phyloP scores from a whole-genome alignment of 2,329 filamentous ascomycete species.

The Trichoderma endophyticum region DNA sequence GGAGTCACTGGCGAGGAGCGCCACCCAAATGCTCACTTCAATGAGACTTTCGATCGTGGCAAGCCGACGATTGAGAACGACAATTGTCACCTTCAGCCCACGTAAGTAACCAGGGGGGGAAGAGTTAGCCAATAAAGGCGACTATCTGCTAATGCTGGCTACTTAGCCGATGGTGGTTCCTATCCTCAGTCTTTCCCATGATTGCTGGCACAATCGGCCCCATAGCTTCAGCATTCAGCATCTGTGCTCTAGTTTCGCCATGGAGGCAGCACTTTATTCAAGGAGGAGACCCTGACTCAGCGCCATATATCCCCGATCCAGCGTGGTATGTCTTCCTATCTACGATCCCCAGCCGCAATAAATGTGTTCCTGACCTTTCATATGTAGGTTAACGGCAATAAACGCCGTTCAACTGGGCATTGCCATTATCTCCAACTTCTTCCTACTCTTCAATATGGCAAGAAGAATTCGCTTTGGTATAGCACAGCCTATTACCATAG shows the following conservation, averaged over 20 bases:
- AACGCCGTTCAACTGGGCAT: conserved; percentile 76
- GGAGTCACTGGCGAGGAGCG: background rate
- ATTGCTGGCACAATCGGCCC: conserved; percentile 82
- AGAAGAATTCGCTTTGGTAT: conserved; percentile 74
- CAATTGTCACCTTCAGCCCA: conserved; percentile 1
- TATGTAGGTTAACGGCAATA: conserved; percentile 61
- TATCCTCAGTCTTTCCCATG: conserved; percentile 67
- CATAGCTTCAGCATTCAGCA: conserved; percentile 82
- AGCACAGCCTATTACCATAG: conserved; percentile 78
- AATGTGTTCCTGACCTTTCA: background rate
- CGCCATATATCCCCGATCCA: background rate
- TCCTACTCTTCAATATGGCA: conserved; percentile 85
- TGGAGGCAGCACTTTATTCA: conserved; percentile 32
- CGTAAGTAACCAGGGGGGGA: background rate
- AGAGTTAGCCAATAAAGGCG: too few species aligned
- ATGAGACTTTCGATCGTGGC: background rate
- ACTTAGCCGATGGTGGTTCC: conserved; percentile 53
- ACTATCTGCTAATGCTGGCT: background rate
- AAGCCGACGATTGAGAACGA: conserved; percentile 4
- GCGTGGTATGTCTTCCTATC: background rate
- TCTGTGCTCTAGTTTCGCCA: conserved; percentile 77
- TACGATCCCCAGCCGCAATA: background rate
- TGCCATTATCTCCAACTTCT: conserved; percentile 75
- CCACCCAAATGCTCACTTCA: background rate
- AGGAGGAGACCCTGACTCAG: background rate